phyloP scores from a whole-genome alignment of 2,329 filamentous ascomycete species.

The Aureobasidium subglaciale region DNA sequence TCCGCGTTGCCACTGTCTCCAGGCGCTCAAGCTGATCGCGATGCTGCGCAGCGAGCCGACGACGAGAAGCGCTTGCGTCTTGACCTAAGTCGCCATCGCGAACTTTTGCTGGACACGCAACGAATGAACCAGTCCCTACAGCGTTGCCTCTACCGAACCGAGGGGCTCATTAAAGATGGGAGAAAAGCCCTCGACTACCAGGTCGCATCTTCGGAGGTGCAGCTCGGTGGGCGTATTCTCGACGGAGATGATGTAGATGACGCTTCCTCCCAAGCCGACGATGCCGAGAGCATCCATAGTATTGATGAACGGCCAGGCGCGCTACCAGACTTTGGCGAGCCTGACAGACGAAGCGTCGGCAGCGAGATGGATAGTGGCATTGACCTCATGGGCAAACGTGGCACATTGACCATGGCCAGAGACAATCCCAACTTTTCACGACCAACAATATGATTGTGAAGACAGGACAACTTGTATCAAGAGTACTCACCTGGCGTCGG shows the following conservation, averaged over 20 bases:
- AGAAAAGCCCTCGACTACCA: constrained; percentile 79
- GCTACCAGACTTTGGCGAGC: constrained; percentile 19
- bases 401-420: constrained; percentile 20
- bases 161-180: constrained; percentile 82
- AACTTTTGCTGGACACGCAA: constrained; percentile 81
- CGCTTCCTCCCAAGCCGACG: constrained; percentile 19
- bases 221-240: constrained; percentile 74
- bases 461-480: neutral
- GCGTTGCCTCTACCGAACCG: constrained; percentile 80
- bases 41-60: constrained; percentile 52
- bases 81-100: constrained; percentile 81
- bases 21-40: constrained; percentile 34
- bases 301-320: constrained; percentile 17
- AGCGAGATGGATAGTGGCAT: constrained; percentile 29
- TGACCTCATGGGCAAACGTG: constrained; percentile 16
- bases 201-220: constrained; percentile 70
- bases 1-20: constrained; percentile 24
- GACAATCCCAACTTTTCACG: constrained; percentile 6
- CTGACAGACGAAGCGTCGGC: constrained; percentile 15
- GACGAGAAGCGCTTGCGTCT: constrained; percentile 79
- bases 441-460: neutral
- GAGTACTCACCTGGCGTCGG: constrained; percentile 1
- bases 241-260: constrained; percentile 53
- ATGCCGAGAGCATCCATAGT: constrained; percentile 22
- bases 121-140: constrained; percentile 94